phyloP scores from a whole-genome alignment of 1,284 basidiomycete species.

The Trichosporon inkin region DNA sequence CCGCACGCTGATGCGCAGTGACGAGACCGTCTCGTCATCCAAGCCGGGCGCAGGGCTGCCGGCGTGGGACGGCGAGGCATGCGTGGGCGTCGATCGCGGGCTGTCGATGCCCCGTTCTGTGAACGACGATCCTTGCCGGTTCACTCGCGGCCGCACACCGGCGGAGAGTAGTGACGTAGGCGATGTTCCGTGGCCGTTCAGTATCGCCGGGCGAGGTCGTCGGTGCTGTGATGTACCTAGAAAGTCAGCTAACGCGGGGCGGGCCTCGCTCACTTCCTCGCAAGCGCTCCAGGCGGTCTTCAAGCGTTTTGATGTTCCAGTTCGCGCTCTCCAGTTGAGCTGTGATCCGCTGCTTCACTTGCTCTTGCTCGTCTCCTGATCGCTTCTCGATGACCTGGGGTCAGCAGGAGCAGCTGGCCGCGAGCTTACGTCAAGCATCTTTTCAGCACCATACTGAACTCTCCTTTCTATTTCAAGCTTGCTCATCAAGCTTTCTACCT shows the following conservation, averaged over 20 bases:
- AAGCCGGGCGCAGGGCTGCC: conserved; percentile 13
- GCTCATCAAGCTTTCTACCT: conserved; percentile 51
- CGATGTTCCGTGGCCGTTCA: conserved; percentile 32
- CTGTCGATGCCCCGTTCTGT: conserved; percentile 1
- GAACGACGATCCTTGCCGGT: conserved; percentile 24
- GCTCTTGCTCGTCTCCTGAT: conserved; percentile 36
- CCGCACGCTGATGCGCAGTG: conserved; percentile 26
- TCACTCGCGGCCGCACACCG: conserved; percentile 29
- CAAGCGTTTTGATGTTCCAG: conserved; percentile 42
- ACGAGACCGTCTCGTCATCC: conserved; percentile 29
- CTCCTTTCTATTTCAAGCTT: conserved; percentile 53
- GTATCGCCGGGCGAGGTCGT: conserved; percentile 32
- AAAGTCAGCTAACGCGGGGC: conserved; percentile 8
- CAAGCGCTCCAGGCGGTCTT: conserved; percentile 38
- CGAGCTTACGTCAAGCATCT: conserved; percentile 53
- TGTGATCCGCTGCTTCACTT: conserved; percentile 42
- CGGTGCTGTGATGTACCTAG: conserved; percentile 31
- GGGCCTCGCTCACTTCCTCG: conserved; percentile 20
- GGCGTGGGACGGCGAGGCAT: background rate
- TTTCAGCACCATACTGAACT: conserved; percentile 56
- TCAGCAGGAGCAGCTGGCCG: conserved; percentile 6
- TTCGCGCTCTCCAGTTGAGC: conserved; percentile 48
- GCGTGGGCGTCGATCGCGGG: conserved; percentile 15
- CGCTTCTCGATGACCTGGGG: conserved; percentile 43
- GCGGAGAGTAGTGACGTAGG: conserved; percentile 26